Evolutionary conservation across 2,329 filamentous ascomycete species (phyloP), one percentile per base, ranked within the genome.

Genomic region (Raffaelea arxii): DNA sequence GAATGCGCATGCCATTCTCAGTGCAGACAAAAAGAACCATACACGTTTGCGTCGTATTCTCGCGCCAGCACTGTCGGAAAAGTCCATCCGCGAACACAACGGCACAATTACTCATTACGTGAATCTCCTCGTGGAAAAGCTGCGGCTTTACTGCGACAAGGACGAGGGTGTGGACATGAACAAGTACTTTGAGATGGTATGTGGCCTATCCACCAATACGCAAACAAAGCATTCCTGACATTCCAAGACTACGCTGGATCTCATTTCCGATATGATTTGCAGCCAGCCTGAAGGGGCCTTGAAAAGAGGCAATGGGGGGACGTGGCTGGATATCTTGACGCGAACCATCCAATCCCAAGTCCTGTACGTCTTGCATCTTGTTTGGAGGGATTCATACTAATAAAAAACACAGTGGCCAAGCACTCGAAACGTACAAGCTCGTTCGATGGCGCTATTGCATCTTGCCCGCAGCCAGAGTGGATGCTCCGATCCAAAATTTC

Each of bases 1-100:
- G 40, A 25, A 30, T 25, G 40, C 24, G 21, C 40, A 25, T 19
- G 24, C 40, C 25, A 42, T 42, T 19, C 40, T 42, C n/a, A 27
- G 23, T 25, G 40, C 24, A 14, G 23, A 25, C 24, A 25, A 25
- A 16, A 21, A 16, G 18, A 9, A 42, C 40, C 32, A 37, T 14
- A 7, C 19, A 49, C 10, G 42, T 39, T 25, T 66, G 32, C 56
- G 64, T 9, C 52, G 62, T 4, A 57, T 59, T 38, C 57, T 69
- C 45, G 59, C 62, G 14, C 62, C 65, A 46, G 65, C 63, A 16
- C 68, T 69, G 54, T 58, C 56, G 46, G 59, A 66, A 25, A 50
- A 59, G 46, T 53, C 58, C 49, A 60, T 69, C 65, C 59, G 63
- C 9, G 65, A 58, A 18, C 65, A 68, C 50, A 63, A 66, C 46